These are phyloP conservation scores for Clonostachys rosea DNA, from an alignment of 2,329 filamentous ascomycete species.

Conservation along the genomic window DNA sequence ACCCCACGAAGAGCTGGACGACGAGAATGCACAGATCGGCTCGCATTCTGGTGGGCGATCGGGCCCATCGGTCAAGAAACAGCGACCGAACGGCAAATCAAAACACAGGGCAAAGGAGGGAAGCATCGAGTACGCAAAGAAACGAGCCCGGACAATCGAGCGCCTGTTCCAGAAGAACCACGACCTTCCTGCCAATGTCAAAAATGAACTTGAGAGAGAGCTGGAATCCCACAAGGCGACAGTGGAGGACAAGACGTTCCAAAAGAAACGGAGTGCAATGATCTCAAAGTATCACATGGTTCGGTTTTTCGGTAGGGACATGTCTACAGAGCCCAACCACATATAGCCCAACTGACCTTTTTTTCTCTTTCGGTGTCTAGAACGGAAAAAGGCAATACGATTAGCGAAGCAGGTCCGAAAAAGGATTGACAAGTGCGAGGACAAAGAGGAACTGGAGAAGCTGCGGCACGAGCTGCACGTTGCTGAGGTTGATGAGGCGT, in stretches of 20 bases:
- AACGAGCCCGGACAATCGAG: conserved; percentile 65
- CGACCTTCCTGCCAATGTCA: conserved; percentile 63
- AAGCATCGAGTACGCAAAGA: conserved; percentile 60
- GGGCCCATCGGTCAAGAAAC: conserved; percentile 18
- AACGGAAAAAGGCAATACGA: conserved; percentile 68
- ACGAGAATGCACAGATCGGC: conserved; percentile 5
- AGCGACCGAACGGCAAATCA: conserved; percentile 21
- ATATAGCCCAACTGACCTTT: not conserved
- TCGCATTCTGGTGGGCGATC: conserved; percentile 6
- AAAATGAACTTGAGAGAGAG: conserved; percentile 68
- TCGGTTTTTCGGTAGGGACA: conserved; percentile 67
- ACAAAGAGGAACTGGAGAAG: conserved; percentile 42
- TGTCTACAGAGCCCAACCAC: not conserved
- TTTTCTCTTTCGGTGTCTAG: conserved; percentile 25
- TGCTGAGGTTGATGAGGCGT: conserved; percentile 70
- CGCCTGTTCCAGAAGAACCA: conserved; percentile 57
- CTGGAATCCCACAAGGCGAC: conserved; percentile 62
- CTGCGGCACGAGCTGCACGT: conserved; percentile 58
- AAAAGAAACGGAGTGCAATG: conserved; percentile 63
- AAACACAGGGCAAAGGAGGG: conserved; percentile 39
- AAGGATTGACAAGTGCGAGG: conserved; percentile 45
- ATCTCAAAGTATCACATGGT: conserved; percentile 80
- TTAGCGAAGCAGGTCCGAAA: conserved; percentile 61
- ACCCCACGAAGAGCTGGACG: conserved; percentile 17
- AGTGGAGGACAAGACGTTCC: conserved; percentile 52